Evolutionary conservation across 768 basidiomycete species (phyloP).

Genomic region (Leucocoprinus birnbaumii): DNA sequence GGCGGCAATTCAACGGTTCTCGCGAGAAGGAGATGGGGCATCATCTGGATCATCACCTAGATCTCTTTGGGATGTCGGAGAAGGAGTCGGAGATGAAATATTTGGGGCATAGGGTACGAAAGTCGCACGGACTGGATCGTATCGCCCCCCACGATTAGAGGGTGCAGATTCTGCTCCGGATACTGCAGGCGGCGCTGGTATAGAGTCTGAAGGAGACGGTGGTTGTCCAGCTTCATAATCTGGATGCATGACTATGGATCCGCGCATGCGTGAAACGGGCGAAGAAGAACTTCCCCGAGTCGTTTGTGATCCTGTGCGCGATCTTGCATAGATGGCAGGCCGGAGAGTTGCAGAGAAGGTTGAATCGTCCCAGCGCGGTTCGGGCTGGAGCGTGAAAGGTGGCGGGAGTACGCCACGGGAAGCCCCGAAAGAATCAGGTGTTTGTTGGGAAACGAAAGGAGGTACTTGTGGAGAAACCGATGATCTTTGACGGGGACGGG

Average conservation of each 20-base stretch:
- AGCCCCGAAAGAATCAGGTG: conserved; percentile 26
- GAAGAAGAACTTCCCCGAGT: conserved; percentile 26
- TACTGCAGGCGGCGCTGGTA: conserved; percentile 18
- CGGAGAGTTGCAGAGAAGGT: conserved; percentile 35
- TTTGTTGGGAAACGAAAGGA: conserved; percentile 31
- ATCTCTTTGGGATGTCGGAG: conserved; percentile 4
- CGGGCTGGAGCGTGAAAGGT: conserved; percentile 66
- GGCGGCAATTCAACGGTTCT: not conserved
- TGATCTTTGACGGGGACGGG: conserved; percentile 11
- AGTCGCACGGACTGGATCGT: conserved; percentile 49
- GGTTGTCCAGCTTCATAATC: conserved; percentile 14
- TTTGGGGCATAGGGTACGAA: conserved; percentile 28
- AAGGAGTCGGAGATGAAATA: conserved; percentile 10
- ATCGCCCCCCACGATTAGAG: conserved; percentile 39
- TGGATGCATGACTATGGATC: conserved; percentile 10
- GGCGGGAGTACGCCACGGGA: conserved; percentile 36
- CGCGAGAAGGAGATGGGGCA: conserved; percentile 1
- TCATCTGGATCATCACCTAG: conserved; percentile 15
- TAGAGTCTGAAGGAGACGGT: conserved; percentile 2
- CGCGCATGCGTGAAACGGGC: conserved; percentile 18
- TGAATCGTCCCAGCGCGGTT: conserved; percentile 59
- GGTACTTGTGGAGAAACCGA: conserved; percentile 19
- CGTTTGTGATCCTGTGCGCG: conserved; percentile 27
- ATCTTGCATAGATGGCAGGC: conserved; percentile 34
- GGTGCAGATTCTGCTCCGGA: conserved; percentile 21